These are phyloP conservation scores for Globisporangium alternatum DNA, from an alignment of 352 stramenopile genomes.

Conservation along the genomic window DNA sequence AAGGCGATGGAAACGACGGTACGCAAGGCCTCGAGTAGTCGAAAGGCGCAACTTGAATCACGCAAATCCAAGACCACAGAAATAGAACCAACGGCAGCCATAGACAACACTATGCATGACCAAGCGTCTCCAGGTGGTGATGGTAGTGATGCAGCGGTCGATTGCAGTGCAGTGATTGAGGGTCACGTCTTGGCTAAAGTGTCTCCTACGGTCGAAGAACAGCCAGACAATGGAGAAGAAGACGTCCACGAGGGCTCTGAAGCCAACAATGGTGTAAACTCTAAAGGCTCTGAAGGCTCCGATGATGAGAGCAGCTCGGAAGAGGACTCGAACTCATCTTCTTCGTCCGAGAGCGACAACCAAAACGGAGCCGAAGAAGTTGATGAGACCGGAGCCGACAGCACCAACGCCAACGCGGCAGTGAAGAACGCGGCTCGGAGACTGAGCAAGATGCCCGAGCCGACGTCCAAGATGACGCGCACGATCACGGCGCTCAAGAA, in stretches of 20 bases:
- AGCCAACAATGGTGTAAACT: too few relatives aligned
- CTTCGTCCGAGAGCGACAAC: constrained; percentile 4
- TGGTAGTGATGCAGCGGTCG: not conserved
- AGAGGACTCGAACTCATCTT: not conserved
- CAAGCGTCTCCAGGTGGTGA: not conserved
- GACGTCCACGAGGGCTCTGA: not conserved
- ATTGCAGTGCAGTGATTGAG: not conserved
- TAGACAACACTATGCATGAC: not conserved
- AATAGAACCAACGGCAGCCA: constrained; percentile 21
- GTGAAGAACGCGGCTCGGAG: not conserved
- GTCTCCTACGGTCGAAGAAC: not conserved
- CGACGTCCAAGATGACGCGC: constrained; percentile 38
- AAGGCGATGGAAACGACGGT: not conserved
- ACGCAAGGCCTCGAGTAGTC: not conserved
- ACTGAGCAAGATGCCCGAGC: constrained; percentile 5
- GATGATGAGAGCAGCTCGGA: not conserved
- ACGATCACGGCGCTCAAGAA: constrained; percentile 68
- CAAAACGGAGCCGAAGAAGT: not conserved
- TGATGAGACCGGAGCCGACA: not conserved
- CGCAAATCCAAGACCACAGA: constrained; percentile 18
- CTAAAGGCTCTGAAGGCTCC: not conserved
- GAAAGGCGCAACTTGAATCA: constrained; percentile 13
- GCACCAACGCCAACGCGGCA: not conserved
- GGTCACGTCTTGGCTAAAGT: not conserved
- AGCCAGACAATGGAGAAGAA: not conserved